Conservation (phyloP, 1,284 basidiomycete genomes). For the Pholiota adiposa region DNA sequence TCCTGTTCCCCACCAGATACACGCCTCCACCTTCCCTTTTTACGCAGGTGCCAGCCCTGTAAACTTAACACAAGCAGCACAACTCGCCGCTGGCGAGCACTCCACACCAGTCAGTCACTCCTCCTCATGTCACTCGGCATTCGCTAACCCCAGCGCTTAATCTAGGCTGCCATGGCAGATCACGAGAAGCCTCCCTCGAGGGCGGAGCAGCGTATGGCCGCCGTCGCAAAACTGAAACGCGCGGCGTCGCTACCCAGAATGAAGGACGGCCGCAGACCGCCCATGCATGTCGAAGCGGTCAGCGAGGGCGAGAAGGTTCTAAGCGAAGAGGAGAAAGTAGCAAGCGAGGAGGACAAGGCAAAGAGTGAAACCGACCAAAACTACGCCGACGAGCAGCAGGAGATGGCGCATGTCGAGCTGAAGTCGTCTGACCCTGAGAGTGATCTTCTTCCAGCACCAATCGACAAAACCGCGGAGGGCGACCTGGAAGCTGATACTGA, state of each 20-base stretch:
- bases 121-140: slow-evolving; percentile 5
- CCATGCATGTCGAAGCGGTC: slow-evolving; percentile 79
- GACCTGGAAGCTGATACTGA: slow-evolving; percentile 39
- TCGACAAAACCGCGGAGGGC: slow-evolving; percentile 29
- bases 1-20: slow-evolving; percentile 12
- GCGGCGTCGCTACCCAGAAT: slow-evolving; percentile 88
- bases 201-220: slow-evolving; percentile 73
- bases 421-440: slow-evolving; percentile 26
- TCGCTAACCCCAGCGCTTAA: slow-evolving; percentile 16
- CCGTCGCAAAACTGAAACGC: slow-evolving; percentile 88
- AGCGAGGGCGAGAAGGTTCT: slow-evolving; percentile 74
- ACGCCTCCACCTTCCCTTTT: slow-evolving; percentile 3
- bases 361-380: slow-evolving; percentile 34
- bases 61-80: slow-evolving; percentile 4
- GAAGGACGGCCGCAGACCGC: slow-evolving; percentile 83
- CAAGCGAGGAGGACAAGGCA: slow-evolving; percentile 31
- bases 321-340: slow-evolving; percentile 55
- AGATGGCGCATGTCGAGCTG: slow-evolving; percentile 14
- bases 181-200: slow-evolving; percentile 39
- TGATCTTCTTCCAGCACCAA: slow-evolving; percentile 16
- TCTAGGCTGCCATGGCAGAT: slow-evolving; percentile 33
- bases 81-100: slow-evolving; percentile 18
- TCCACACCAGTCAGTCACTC: slow-evolving; percentile 20
- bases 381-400: slow-evolving; percentile 21
- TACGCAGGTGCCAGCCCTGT: slow-evolving; percentile 10